Evolutionary conservation across 2,329 filamentous ascomycete species (phyloP).

Genomic region (Paraphaeosphaeria minitans): DNA sequence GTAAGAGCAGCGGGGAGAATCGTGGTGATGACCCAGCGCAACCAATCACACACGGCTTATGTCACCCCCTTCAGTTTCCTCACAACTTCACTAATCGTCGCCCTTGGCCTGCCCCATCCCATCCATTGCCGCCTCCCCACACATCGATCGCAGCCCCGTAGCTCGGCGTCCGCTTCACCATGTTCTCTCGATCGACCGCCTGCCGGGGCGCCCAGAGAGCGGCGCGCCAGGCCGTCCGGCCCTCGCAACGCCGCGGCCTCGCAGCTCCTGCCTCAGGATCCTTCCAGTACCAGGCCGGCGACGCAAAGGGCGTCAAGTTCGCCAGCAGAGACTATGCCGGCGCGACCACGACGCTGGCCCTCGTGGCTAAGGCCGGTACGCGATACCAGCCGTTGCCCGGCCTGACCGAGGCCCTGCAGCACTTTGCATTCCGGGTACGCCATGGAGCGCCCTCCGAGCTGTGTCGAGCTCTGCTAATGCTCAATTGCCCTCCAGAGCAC

Average conservation of each 20-base stretch:
- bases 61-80: background rate
- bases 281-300: constrained; percentile 85
- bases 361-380: constrained; percentile 93
- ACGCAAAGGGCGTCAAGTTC: constrained; percentile 87
- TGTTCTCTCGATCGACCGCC: constrained; percentile 71
- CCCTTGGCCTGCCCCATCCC: constrained; percentile 26
- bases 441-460: constrained; percentile 18
- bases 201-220: constrained; percentile 68
- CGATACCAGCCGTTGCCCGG: constrained; percentile 90
- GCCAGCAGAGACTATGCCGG: constrained; percentile 88
- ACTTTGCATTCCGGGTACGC: constrained; percentile 94
- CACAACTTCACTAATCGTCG: background rate
- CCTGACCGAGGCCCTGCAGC: constrained; percentile 85
- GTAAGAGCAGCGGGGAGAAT: constrained; percentile 11
- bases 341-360: constrained; percentile 85
- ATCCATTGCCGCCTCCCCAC: constrained; percentile 56
- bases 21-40: background rate
- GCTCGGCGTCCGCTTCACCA: constrained; percentile 52
- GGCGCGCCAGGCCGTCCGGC: constrained; percentile 61
- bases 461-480: constrained; percentile 30
- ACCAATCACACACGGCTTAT: constrained; percentile 4
- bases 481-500: constrained; percentile 69
- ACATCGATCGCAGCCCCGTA: constrained; percentile 56
- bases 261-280: constrained; percentile 73
- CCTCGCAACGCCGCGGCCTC: constrained; percentile 64